phyloP scores from a whole-genome alignment of 2,329 filamentous ascomycete genomes.

The Dothistroma pini region DNA sequence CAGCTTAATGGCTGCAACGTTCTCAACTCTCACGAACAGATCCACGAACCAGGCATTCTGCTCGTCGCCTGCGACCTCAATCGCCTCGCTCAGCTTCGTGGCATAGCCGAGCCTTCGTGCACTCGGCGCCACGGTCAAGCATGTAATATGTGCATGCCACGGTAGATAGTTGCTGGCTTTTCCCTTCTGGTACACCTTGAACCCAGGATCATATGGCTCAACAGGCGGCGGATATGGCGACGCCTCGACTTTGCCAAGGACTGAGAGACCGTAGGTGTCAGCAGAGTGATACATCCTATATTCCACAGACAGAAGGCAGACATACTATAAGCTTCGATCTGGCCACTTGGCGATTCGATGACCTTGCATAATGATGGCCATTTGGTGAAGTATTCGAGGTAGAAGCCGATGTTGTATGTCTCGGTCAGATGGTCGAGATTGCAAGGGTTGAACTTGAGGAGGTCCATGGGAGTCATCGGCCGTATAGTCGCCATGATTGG shows the following conservation, averaged over 20 bases:
- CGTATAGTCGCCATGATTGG: conserved; percentile 56
- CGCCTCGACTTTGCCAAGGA: conserved; percentile 95
- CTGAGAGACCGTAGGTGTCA: conserved; percentile 44
- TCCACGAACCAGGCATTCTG: conserved; percentile 93
- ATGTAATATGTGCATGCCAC: conserved; percentile 99
- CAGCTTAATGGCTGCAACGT: conserved; percentile 79
- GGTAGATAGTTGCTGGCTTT: conserved; percentile 72
- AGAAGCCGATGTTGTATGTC: conserved; percentile 94
- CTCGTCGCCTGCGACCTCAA: conserved; percentile 78
- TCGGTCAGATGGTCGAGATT: conserved; percentile 97
- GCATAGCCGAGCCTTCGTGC: conserved; percentile 85
- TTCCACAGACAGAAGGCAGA: background rate
- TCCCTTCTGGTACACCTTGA: conserved; percentile 35
- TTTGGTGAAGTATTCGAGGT: conserved; percentile 90
- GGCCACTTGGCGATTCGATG: conserved; percentile 78
- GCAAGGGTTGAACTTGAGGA: conserved; percentile 86
- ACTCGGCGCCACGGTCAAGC: conserved; percentile 83
- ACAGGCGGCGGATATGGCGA: conserved; percentile 68
- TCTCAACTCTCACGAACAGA: conserved; percentile 85
- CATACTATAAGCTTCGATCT: conserved; percentile 91
- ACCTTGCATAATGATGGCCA: conserved; percentile 96
- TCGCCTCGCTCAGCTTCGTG: conserved; percentile 71
- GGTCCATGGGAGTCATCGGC: conserved; percentile 76
- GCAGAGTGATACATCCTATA: background rate
- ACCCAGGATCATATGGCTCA: conserved; percentile 62